These are phyloP conservation scores for Didymella pinodella DNA, from an alignment of 2,329 filamentous ascomycete genomes.

Conservation along the genomic window DNA sequence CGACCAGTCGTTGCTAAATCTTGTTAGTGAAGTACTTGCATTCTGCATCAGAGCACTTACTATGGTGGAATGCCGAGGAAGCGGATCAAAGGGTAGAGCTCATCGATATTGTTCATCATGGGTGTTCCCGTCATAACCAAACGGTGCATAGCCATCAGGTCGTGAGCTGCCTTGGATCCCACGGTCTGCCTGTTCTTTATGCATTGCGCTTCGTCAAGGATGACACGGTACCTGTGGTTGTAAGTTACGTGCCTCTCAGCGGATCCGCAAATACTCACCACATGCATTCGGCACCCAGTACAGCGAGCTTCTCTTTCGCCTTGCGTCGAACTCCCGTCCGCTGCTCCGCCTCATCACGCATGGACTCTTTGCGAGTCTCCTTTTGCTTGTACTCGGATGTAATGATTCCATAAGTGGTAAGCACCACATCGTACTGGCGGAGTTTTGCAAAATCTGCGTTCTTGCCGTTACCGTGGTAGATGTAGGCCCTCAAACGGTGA, in stretches of 20 bases:
- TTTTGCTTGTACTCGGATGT: slow-evolving; percentile 71
- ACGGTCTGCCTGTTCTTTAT: slow-evolving; percentile 78
- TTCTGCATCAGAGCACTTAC: background rate
- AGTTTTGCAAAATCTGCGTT: slow-evolving; percentile 66
- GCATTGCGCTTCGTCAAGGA: slow-evolving; percentile 81
- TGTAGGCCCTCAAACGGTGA: slow-evolving; percentile 69
- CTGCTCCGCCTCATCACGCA: slow-evolving; percentile 55
- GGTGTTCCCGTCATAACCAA: slow-evolving; percentile 83
- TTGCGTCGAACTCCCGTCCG: slow-evolving; percentile 36
- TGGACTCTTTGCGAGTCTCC: slow-evolving; percentile 58
- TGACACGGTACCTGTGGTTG: slow-evolving; percentile 57
- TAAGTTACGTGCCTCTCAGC: background rate
- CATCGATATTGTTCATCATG: slow-evolving; percentile 85
- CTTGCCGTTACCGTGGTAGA: slow-evolving; percentile 71
- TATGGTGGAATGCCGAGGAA: slow-evolving; percentile 80
- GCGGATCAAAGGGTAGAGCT: slow-evolving; percentile 78
- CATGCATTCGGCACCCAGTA: slow-evolving; percentile 66
- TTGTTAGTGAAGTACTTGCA: background rate
- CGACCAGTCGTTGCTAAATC: slow-evolving; percentile 60
- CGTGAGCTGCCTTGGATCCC: slow-evolving; percentile 66
- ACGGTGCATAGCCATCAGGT: slow-evolving; percentile 67
- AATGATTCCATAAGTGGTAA: slow-evolving; percentile 81
- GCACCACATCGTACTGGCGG: slow-evolving; percentile 73
- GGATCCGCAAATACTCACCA: slow-evolving; percentile 55
- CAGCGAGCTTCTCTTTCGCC: slow-evolving; percentile 37